A percentile compares a stretch with the other conserved stretches of the same genome.
Evolutionary conservation across 139 green algal genomes (phyloP).

Genomic region (Volvox africanus): DNA sequence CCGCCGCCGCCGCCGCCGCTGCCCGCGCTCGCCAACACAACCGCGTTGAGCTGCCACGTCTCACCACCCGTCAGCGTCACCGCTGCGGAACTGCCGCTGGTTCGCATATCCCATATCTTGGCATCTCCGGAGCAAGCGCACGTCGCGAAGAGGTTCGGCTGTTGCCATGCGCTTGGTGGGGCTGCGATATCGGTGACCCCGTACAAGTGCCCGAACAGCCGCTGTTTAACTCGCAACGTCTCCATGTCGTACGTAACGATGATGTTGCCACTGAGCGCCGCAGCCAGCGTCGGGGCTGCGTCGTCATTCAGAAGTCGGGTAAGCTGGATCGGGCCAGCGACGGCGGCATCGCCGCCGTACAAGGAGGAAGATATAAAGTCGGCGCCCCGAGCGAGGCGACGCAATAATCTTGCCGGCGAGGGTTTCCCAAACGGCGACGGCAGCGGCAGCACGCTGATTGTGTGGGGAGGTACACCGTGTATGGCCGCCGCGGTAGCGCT

Average conservation of each 20-base stretch:
- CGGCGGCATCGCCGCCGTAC: neutral
- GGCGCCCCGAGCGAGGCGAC: neutral
- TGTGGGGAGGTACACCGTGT: neutral
- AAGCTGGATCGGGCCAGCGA: neutral
- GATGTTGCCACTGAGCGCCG: neutral
- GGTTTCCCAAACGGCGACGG: neutral
- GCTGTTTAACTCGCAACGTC: neutral
- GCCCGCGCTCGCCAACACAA: neutral
- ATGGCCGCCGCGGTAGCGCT: neutral
- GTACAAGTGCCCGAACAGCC: constrained; percentile 21
- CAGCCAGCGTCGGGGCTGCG: neutral
- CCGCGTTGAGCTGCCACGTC: neutral
- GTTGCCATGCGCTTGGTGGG: neutral
- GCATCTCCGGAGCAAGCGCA: neutral
- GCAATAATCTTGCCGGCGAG: neutral
- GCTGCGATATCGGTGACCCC: neutral
- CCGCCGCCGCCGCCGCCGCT: neutral
- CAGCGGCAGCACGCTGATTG: neutral
- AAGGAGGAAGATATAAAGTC: neutral
- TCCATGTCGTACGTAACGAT: constrained; percentile 18
- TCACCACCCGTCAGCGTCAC: neutral
- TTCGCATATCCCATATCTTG: constrained; percentile 7
- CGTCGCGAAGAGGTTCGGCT: constrained; percentile 1
- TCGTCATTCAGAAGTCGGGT: neutral
- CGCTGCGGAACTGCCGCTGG: neutral